Conservation (phyloP, 1,139 yeast species). For the Geotrichum histeridarum region DNA sequence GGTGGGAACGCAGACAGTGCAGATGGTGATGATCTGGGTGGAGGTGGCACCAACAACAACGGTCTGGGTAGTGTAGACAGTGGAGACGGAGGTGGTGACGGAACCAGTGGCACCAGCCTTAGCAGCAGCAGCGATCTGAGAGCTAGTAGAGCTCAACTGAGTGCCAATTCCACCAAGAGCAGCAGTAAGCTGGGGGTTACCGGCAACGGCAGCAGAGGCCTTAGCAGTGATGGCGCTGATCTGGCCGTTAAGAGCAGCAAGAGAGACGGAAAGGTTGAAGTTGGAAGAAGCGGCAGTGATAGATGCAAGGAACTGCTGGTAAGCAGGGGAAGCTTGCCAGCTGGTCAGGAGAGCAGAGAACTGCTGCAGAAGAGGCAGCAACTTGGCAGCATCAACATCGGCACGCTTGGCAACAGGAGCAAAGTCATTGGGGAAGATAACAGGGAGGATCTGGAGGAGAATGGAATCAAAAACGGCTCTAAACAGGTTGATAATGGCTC, state of each 20-base stretch:
- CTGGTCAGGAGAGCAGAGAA: background rate
- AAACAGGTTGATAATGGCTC: conserved; percentile 1
- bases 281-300: conserved; percentile 1
- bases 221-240: background rate
- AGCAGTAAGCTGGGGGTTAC: too few species aligned
- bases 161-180: background rate
- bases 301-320: conserved; percentile 9
- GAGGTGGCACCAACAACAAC: conserved; percentile 14
- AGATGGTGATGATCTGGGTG: conserved; percentile 13
- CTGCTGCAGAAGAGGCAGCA: background rate
- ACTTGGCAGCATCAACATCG: conserved; percentile 7
- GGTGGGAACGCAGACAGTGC: conserved; percentile 11
- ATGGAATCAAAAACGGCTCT: background rate
- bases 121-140: background rate
- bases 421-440: conserved; percentile 14
- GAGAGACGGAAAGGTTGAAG: conserved; percentile 6
- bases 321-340: conserved; percentile 10
- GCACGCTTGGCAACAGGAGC: conserved; percentile 17
- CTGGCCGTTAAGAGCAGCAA: conserved; percentile 7
- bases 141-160: background rate
- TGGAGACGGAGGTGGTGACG: background rate
- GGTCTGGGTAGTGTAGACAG: conserved; percentile 8
- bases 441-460: conserved; percentile 1
- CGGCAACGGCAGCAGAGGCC: background rate
- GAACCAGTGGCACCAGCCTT: conserved; percentile 8